Conservation (phyloP, 345 rosid species). For the Moringa oleifera region DNA sequence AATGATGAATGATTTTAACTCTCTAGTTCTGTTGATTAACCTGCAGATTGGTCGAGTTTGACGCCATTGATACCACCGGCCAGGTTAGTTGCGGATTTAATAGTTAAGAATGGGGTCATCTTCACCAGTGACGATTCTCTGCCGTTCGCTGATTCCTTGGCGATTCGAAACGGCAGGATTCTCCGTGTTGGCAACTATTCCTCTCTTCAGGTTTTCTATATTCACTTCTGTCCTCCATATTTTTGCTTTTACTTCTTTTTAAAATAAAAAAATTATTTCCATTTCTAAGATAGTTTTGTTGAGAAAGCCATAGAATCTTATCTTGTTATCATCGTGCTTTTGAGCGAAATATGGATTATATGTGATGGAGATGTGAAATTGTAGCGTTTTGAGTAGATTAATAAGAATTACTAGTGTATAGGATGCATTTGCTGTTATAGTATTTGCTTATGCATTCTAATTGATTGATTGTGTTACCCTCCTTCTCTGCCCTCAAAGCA, state of each 20-base stretch:
- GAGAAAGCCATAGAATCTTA: no score
- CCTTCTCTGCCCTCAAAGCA: no score
- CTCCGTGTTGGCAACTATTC: constrained; percentile 66
- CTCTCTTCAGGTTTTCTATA: constrained; percentile 47
- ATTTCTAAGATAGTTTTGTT: no score
- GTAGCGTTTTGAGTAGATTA: no score
- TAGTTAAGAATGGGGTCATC: constrained; percentile 65
- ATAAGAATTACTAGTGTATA: no score
- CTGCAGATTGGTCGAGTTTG: constrained; percentile 47
- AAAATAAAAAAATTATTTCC: no score
- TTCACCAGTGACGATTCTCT: constrained; percentile 66
- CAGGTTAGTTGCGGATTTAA: constrained; percentile 45
- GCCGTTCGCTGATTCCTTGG: constrained; percentile 76
- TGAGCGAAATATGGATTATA: no score
- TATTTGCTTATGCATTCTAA: not conserved
- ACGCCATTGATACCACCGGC: constrained; percentile 26
- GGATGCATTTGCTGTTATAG: not conserved
- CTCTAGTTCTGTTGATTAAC: constrained; percentile 1
- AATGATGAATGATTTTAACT: not conserved
- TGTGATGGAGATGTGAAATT: no score
- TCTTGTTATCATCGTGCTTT: no score
- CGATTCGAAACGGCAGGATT: constrained; percentile 61
- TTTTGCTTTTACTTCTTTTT: not conserved
- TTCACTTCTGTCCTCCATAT: no score
- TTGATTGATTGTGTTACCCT: no score